Base-by-base conservation (phyloP, 371 early-diverging fungal genomes). In the Circinella umbellata region DNA sequence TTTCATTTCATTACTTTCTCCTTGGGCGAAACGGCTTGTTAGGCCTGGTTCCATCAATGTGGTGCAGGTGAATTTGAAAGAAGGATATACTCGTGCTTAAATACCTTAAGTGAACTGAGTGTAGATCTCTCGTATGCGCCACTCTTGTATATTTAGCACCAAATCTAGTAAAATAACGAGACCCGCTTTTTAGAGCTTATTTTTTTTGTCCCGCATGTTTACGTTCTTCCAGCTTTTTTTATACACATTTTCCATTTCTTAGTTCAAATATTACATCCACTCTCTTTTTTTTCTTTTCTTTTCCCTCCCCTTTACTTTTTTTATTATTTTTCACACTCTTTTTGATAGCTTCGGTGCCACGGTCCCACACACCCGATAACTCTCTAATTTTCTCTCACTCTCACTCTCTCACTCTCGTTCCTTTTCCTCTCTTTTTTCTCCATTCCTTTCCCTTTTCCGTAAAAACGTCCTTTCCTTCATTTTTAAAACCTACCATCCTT, bases 131-230 rank as follows among this genome's bases (percentile, higher is more conserved):
- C 10, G 27, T 27, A 57, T 57, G 63, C 63, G 63, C 63, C 46
- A 46, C 63, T 48, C 9, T 48, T 10, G 14, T 63, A 11, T 39
- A 46, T 63, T 63, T 63, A 35, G 49, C 15, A n/a, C 63, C 49
- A 63, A 63, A 63, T 48, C 27, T 42, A 49, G 63, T 49, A 63
- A 63, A 63, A 63, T 34, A 48, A 63, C 57, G 3, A 57, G 57
- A 57, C 20, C 57, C 57, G 34, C 34, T 42, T 42, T 42, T 34
- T 57, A 34, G 57, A 57, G 57, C 57, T 57, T 57, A 57, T 27
- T 57, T 57, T 57, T 57, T 27, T 39, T 42, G 63, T 18, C 35
- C 48, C 36, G 63, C 49, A 27, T 27, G 27, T 27, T 27, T 27
- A 27, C n/a, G n/a, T n/a, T n/a, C n/a, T n/a, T n/a, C n/a, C n/a